Percentiles rank a stretch among this genome's conserved stretches.
Evolutionary conservation across 2,329 filamentous ascomycete genomes (phyloP).

Genomic region (Huntiella bhutanensis): DNA sequence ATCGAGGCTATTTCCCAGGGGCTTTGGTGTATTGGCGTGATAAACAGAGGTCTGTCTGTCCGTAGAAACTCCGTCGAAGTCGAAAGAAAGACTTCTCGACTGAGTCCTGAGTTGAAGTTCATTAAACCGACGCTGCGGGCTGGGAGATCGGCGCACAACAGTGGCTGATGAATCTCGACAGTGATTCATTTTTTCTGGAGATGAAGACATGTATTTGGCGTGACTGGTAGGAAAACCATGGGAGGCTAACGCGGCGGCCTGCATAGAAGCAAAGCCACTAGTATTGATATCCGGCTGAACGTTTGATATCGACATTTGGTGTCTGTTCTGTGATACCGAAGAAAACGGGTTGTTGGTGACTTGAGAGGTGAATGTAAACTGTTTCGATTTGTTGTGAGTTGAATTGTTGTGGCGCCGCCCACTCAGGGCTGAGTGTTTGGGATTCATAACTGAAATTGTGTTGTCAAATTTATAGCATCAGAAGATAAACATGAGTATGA

Average conservation of each 20-base stretch:
- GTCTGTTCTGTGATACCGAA: neutral
- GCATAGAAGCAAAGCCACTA: neutral
- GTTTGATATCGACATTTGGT: neutral
- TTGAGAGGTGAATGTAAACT: slow-evolving; percentile 2
- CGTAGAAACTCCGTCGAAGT: too few species aligned
- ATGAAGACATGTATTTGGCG: too few species aligned
- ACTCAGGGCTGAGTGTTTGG: neutral
- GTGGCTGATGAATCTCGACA: too few species aligned
- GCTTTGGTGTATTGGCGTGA: too few species aligned
- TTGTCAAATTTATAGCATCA: neutral
- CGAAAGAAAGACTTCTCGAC: too few species aligned
- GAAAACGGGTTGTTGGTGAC: slow-evolving; percentile 5
- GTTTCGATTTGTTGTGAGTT: neutral
- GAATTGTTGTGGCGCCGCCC: neutral
- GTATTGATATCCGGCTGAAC: neutral
- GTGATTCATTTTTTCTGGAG: too few species aligned
- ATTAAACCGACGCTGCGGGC: too few species aligned
- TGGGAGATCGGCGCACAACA: too few species aligned
- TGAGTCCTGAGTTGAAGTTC: too few species aligned
- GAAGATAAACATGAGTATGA: neutral
- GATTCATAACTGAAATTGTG: neutral
- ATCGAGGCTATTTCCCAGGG: neutral
- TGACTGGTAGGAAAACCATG: too few species aligned
- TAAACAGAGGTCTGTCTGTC: too few species aligned
- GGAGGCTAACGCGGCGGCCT: too few species aligned